phyloP scores from a whole-genome alignment of 805 yeast species.

The Suhomyces sp. region DNA sequence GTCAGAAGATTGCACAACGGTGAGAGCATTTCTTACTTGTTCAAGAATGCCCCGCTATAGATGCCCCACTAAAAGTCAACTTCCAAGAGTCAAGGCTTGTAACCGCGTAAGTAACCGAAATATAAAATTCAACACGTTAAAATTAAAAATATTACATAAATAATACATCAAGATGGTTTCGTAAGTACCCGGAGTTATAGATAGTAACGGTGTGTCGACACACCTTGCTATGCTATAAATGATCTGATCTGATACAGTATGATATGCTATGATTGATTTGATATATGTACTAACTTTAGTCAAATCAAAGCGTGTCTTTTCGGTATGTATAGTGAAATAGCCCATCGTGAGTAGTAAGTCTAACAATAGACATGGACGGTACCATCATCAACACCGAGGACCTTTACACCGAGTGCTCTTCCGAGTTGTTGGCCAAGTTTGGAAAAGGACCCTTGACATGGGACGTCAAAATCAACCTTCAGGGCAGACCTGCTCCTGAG shows the following conservation, averaged over 20 bases:
- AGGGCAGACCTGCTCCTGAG: constrained; percentile 86
- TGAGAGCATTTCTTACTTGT: constrained; percentile 77
- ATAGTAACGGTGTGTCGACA: not conserved
- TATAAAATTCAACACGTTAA: not conserved
- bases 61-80: not conserved
- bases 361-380: constrained; percentile 82
- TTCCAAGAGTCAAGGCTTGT: not conserved
- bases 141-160: not conserved
- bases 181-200: not conserved
- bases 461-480: constrained; percentile 84
- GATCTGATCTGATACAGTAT: no score
- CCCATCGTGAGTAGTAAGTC: constrained; percentile 6
- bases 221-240: not conserved
- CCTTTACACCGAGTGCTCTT: constrained; percentile 76
- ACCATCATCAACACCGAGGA: constrained; percentile 89
- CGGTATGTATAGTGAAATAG: constrained; percentile 43
- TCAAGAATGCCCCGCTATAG: constrained; percentile 58
- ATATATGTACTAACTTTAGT: not conserved
- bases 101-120: not conserved
- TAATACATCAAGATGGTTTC: not conserved
- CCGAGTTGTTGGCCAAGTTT: constrained; percentile 60
- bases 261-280: no score
- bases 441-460: constrained; percentile 83
- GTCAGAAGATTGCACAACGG: constrained; percentile 84
- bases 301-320: constrained; percentile 65